Percentiles rank a stretch among this genome's conserved stretches.
Evolutionary conservation across 2,329 filamentous ascomycete species (phyloP).

Genomic region (Talaromyces sp.): DNA sequence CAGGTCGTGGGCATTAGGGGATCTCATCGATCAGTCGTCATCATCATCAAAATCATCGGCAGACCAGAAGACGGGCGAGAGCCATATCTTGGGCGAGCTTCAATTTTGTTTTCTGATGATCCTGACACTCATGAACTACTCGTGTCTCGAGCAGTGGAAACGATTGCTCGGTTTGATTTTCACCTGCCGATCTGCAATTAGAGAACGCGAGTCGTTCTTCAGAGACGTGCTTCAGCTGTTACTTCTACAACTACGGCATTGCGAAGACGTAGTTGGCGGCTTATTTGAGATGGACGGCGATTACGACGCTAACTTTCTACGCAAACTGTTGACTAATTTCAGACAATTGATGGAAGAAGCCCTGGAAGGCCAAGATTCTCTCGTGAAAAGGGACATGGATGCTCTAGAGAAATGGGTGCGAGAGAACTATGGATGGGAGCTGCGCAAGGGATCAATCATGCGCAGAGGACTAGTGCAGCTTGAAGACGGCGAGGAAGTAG

Average conservation of each 20-base stretch:
- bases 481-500: constrained; percentile 60
- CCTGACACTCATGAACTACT: constrained; percentile 61
- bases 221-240: constrained; percentile 48
- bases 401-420: constrained; percentile 53
- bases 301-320: constrained; percentile 51
- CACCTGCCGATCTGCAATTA: constrained; percentile 52
- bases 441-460: constrained; percentile 49
- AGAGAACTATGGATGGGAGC: constrained; percentile 55
- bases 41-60: constrained; percentile 10
- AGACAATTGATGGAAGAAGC: constrained; percentile 48
- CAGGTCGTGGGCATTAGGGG: constrained; percentile 56
- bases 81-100: constrained; percentile 52
- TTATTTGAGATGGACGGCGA: constrained; percentile 55
- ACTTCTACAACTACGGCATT: constrained; percentile 51
- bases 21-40: constrained; percentile 37
- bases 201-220: constrained; percentile 48
- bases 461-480: constrained; percentile 56
- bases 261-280: constrained; percentile 56
- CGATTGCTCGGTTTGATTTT: constrained; percentile 53
- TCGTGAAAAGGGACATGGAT: constrained; percentile 50
- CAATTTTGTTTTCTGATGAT: constrained; percentile 62
- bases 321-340: constrained; percentile 50
- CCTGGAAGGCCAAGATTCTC: constrained; percentile 24
- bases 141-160: constrained; percentile 64
- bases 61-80: constrained; percentile 31